Conservation (phyloP, 768 basidiomycete species). For the Infundibulicybe gibba region DNA sequence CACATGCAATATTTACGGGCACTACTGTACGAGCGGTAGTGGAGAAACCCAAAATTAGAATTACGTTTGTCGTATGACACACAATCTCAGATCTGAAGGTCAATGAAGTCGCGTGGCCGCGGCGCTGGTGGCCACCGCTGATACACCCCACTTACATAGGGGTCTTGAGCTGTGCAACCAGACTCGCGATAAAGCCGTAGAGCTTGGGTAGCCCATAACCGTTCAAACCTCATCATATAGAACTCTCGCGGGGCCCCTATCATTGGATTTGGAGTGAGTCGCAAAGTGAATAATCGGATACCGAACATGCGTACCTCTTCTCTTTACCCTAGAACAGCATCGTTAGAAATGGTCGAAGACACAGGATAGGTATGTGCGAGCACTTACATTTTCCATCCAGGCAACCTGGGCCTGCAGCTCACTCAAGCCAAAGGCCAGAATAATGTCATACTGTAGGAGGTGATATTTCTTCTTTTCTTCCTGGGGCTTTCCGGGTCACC, state of each 20-base stretch:
- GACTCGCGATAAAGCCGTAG: too few relatives aligned
- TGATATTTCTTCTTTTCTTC: constrained; percentile 14
- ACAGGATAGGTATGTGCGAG: background rate
- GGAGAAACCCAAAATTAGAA: too few relatives aligned
- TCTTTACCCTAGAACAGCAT: background rate
- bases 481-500: background rate
- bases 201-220: too few relatives aligned
- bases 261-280: background rate
- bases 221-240: constrained; percentile 2
- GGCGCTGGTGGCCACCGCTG: too few relatives aligned
- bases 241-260: constrained; percentile 6
- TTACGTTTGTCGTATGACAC: too few relatives aligned
- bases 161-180: too few relatives aligned
- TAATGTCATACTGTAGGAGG: constrained; percentile 22
- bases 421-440: constrained; percentile 42
- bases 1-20: too few relatives aligned
- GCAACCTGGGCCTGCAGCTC: constrained; percentile 42
- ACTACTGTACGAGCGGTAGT: too few relatives aligned
- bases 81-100: too few relatives aligned
- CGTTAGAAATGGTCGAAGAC: background rate
- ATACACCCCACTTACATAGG: too few relatives aligned
- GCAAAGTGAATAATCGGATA: background rate
- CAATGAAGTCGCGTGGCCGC: too few relatives aligned
- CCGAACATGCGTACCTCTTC: background rate
- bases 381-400: constrained; percentile 39